phyloP scores from a whole-genome alignment of 768 basidiomycete species.

The Tylopilus felleus region DNA sequence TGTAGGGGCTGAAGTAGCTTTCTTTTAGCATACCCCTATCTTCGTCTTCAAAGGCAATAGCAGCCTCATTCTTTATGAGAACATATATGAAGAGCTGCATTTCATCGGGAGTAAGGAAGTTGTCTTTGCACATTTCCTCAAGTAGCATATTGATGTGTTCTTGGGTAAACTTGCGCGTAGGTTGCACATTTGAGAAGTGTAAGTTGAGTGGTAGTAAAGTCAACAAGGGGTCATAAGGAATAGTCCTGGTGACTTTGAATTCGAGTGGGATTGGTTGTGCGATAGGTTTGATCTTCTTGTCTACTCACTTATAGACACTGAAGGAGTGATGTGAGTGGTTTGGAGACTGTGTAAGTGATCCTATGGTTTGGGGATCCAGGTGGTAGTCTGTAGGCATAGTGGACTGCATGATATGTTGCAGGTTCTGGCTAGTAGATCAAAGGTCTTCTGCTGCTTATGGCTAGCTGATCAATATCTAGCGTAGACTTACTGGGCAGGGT shows the following conservation, averaged over 20 bases:
- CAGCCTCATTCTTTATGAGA: not conserved
- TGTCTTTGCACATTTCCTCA: not conserved
- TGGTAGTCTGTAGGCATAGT: too few relatives aligned
- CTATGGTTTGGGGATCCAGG: not conserved
- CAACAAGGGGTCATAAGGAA: not conserved
- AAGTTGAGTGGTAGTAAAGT: not conserved
- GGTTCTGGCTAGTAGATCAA: too few relatives aligned
- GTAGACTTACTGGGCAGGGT: too few relatives aligned
- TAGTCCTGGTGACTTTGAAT: not conserved
- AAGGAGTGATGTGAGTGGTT: not conserved
- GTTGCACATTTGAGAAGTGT: accelerated
- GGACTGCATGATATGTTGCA: too few relatives aligned
- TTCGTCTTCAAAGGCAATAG: not conserved
- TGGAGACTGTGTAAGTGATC: not conserved
- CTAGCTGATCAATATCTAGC: too few relatives aligned
- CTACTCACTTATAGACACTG: not conserved
- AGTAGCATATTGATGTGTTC: not conserved
- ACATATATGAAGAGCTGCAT: not conserved
- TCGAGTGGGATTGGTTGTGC: not conserved
- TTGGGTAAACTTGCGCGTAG: not conserved
- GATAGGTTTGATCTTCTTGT: not conserved
- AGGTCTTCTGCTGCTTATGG: too few relatives aligned
- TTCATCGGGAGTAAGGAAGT: not conserved
- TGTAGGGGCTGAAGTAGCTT: too few relatives aligned
- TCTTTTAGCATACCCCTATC: not conserved